A percentile compares a stretch with the other conserved stretches of the same genome.
These are phyloP conservation scores for Apiotrichum veenhuisii DNA, from an alignment of 1,284 basidiomycete species.

Conservation along the genomic window DNA sequence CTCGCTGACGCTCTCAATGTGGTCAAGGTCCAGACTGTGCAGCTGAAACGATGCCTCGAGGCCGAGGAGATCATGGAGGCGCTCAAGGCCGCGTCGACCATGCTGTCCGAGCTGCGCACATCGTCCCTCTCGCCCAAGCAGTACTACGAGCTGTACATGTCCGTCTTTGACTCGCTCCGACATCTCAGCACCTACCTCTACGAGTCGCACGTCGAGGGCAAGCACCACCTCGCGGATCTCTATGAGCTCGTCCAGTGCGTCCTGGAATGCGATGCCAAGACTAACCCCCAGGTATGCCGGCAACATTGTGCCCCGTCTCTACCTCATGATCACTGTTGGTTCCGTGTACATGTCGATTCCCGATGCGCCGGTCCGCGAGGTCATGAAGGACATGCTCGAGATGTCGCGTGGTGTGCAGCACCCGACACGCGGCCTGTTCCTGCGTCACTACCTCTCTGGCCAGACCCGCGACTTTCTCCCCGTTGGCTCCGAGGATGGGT, in stretches of 20 bases:
- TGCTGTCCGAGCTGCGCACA: conserved; percentile 90
- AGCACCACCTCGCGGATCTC: conserved; percentile 90
- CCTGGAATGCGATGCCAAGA: not conserved
- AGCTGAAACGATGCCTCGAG: conserved; percentile 90
- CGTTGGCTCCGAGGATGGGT: conserved; percentile 77
- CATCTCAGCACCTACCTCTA: conserved; percentile 91
- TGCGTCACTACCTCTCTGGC: conserved; percentile 89
- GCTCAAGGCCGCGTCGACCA: conserved; percentile 86
- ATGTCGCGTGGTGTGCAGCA: conserved; percentile 94
- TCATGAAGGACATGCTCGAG: conserved; percentile 99
- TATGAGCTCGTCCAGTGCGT: conserved; percentile 93
- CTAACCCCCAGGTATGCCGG: conserved; percentile 40
- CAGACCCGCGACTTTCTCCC: conserved; percentile 93
- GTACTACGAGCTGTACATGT: conserved; percentile 97
- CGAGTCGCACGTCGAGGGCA: conserved; percentile 80
- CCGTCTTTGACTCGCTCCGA: conserved; percentile 88
- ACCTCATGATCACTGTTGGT: conserved; percentile 97
- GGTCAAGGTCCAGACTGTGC: conserved; percentile 87
- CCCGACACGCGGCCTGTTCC: conserved; percentile 85
- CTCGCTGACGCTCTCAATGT: conserved; percentile 52
- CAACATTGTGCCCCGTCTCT: conserved; percentile 81
- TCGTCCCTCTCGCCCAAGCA: conserved; percentile 89
- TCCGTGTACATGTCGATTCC: conserved; percentile 96
- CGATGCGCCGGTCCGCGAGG: conserved; percentile 91
- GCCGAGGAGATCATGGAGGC: conserved; percentile 95